A percentile compares a stretch with the other conserved stretches of the same genome.
phyloP scores from a whole-genome alignment of 2,329 filamentous ascomycete genomes.

The Penicillium sp. region DNA sequence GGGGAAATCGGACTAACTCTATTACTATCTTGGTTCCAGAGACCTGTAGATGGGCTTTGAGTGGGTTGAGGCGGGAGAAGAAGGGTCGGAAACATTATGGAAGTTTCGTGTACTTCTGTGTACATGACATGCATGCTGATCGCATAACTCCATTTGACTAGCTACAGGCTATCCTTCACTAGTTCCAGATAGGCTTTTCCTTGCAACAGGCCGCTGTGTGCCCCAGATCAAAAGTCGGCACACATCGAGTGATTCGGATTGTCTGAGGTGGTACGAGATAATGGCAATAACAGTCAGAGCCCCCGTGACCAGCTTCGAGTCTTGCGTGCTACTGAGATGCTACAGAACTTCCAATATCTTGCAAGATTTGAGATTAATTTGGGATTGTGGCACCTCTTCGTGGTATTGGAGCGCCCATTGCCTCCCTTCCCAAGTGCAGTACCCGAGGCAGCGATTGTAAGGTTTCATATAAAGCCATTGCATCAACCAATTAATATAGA shows the following conservation, averaged over 20 bases:
- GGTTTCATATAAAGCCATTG: neutral
- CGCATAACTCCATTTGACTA: neutral
- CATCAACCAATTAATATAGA: neutral
- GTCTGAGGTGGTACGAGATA: neutral
- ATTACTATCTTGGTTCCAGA: neutral
- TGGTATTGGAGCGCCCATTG: neutral
- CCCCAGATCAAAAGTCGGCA: neutral
- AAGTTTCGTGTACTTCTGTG: conserved; percentile 1
- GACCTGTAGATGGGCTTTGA: neutral
- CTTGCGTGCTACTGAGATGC: neutral
- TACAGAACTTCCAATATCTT: neutral
- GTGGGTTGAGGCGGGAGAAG: neutral
- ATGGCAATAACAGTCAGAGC: neutral
- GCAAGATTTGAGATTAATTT: neutral
- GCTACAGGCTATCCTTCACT: neutral
- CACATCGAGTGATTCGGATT: neutral
- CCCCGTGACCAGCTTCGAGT: neutral
- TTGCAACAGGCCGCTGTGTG: neutral
- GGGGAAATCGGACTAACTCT: neutral
- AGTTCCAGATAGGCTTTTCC: neutral
- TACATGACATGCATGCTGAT: conserved; percentile 8
- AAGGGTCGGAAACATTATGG: neutral
- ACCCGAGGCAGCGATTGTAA: neutral
- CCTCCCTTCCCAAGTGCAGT: neutral
- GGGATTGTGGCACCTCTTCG: neutral